Base-by-base conservation (phyloP, 1,284 basidiomycete species). In the Ganoderma resinaceum region DNA sequence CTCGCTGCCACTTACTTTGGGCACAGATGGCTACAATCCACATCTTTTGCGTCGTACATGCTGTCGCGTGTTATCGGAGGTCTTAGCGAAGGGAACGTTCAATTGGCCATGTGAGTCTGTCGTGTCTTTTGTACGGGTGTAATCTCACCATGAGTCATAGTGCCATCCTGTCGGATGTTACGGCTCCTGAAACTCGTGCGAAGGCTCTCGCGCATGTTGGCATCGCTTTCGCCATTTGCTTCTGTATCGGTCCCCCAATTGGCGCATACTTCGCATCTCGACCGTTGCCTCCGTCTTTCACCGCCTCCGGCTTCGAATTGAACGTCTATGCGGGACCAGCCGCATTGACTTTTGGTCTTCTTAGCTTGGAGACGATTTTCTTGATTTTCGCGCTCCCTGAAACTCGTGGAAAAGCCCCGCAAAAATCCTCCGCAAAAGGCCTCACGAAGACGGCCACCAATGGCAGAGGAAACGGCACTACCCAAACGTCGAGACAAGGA, bases 161-260 rank as follows among this genome's bases (percentile, higher is more conserved):
- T 73, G 95, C 95, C 7, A 95, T 95, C 74, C 88, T 98, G 38
- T 94, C 95, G 26, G 96, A 98, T 78, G 88, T 97, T 42, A 93
- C 95, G 0, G 87, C 91, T 0, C 86, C 92, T 3, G 85, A 86
- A 18, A 92, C 91, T 60, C 90, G 95, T 31, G 91, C 94, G 5
- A 92, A 89, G 77, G 91, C 93, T 8, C 88, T 98, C n/a, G 93
- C 96, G 0, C 87, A 96, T 70, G 92, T 98, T 60, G 96, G 96
- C 20, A 94, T 97, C 64, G 96, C 96, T 1, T 98, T 98, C 76
- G 94, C 95, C 9, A 91, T 97, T 62, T 96, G 95, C 78, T 97
- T 97, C 82, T 89, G 92, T 81, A 91, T 94, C 61, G 93, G 93
- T 23, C 93, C 92, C 66, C 93, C 93, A 38, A 92, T 94, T 69